Evolutionary conservation across 805 yeast genomes (phyloP), one percentile per base, ranked within the genome.

Genomic region (Kodamaea laetipori): DNA sequence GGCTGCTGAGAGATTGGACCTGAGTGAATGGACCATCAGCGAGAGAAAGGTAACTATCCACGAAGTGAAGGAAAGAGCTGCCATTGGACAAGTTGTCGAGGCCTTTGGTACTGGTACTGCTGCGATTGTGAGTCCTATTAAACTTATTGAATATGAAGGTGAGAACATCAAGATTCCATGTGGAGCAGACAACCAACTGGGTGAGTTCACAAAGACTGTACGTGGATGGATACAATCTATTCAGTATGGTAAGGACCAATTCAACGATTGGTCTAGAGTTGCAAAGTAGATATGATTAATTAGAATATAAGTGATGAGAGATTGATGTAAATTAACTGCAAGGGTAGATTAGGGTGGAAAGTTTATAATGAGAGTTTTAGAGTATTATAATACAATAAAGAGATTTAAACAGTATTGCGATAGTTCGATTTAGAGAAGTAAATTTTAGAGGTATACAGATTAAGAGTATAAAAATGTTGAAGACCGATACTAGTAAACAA

Each of bases 91-190:
- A 61, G 76, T 92, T 54, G 78, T 90, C 9, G 99, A 94, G 75
- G 95, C 96, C 12, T 92, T 92, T 57, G 98, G 98, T 54, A 74
- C 96, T 13, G 99, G 99, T 59, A 92, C 99, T 41, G 98, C 99
- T 46, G 98, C 97, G 32, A 81, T 92, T 60, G 97, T 94, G 34
- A 82, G 95, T 31, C 98, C 98, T 53, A 89, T 92, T 63, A 81
- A 84, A 66, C 86, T 78, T 57, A 88, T 92, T 59, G 90, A 88
- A 47, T 92, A 81, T 80, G 73, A 77, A 43, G 94, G 84, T 41
- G 66, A 81, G 58, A 76, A 76, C 47, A 88, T 92, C 56, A 50
- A 70, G 7, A 90, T 92, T 38, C 97, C 98, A 47, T 37, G 41
- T 23, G 69, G 88, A 52, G 78, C 81, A 47, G 80, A 76, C 45